These are phyloP conservation scores for Kodamaea restingae DNA, from an alignment of 805 yeast genomes.

Conservation along the genomic window DNA sequence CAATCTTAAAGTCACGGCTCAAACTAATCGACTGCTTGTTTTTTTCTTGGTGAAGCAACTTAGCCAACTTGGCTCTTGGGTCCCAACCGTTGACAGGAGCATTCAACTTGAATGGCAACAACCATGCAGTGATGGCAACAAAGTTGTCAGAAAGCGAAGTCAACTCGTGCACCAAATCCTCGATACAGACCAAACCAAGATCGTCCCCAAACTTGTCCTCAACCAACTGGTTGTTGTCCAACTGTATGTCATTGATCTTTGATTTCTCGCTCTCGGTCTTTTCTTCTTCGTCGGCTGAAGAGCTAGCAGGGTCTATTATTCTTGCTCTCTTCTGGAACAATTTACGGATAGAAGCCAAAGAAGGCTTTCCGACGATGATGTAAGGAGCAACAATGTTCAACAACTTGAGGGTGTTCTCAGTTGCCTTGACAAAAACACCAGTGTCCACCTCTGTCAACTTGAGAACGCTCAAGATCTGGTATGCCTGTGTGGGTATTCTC, in stretches of 20 bases:
- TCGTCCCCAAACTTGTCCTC: constrained; percentile 62
- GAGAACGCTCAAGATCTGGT: constrained; percentile 54
- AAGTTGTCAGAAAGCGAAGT: constrained; percentile 60
- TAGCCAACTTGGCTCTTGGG: constrained; percentile 65
- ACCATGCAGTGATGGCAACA: constrained; percentile 55
- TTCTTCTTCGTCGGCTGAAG: constrained; percentile 5
- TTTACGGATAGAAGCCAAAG: constrained; percentile 67
- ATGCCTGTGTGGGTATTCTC: constrained; percentile 62
- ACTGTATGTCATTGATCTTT: constrained; percentile 27
- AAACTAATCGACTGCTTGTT: constrained; percentile 49
- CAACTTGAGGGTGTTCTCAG: constrained; percentile 55
- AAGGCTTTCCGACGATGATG: constrained; percentile 69
- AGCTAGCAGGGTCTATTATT: constrained; percentile 25
- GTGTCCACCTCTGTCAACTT: constrained; percentile 58
- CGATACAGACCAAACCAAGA: constrained; percentile 70
- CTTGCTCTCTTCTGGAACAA: constrained; percentile 75
- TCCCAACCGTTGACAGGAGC: constrained; percentile 73
- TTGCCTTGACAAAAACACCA: constrained; percentile 69
- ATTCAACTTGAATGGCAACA: constrained; percentile 66
- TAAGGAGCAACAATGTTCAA: constrained; percentile 69
- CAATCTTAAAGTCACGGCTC: constrained; percentile 60
- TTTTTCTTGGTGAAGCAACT: constrained; percentile 52
- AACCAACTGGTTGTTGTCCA: constrained; percentile 71
- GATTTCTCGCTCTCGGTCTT: neutral
- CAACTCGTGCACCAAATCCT: constrained; percentile 74